Base-by-base conservation (phyloP, 2,329 filamentous ascomycete species). In the Talaromyces amestolkiae region DNA sequence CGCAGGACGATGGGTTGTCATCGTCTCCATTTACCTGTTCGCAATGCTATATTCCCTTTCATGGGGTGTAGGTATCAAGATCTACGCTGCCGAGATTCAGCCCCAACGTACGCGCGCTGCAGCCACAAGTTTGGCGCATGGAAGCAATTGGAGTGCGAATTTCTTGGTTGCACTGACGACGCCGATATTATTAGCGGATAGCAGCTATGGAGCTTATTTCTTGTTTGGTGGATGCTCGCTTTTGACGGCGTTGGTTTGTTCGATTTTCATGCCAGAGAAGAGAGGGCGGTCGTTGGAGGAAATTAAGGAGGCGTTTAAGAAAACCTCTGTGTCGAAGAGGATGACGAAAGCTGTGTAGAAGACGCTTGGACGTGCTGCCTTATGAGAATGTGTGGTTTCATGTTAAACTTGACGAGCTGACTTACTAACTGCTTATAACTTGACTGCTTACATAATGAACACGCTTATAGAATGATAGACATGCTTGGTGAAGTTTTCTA, bases 11-110 rank as follows among this genome's bases (percentile, higher is more conserved):
- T 75, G 73, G 72, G 66, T 75, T 3, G 72, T 72, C 22, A 72
- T 74, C 45, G 70, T 74, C 47, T 69, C 68, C 19, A 74, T 73
- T 22, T 73, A 73, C 53, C 61, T 74, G 8, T 74, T 72, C 59
- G 69, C 72, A n/a, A 69, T 74, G 3, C 68, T 70, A 10, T 76
- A 71, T 61, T 75, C 72, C 17, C 66, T 76, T 1, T 73, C 83
- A 0, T 88, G 86, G 84, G 85, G 78, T 0, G 82, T 89, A 15
- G 79, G 81, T 0, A 77, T 83, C 58, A 85, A 84, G 67, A 83
- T 88, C 7, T 88, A 87, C 65, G 81, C 83, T 0, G 80, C 81
- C 9, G 86, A 88, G 73, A 87, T 87, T 43, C 85, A 87, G 68
- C 84, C 85, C 0, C 77, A 80, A 3, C 76, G 81, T 45, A 87